Evolutionary conservation across 495 filamentous ascomycete genomes (phyloP).

Genomic region (Aspergillus ostianus): DNA sequence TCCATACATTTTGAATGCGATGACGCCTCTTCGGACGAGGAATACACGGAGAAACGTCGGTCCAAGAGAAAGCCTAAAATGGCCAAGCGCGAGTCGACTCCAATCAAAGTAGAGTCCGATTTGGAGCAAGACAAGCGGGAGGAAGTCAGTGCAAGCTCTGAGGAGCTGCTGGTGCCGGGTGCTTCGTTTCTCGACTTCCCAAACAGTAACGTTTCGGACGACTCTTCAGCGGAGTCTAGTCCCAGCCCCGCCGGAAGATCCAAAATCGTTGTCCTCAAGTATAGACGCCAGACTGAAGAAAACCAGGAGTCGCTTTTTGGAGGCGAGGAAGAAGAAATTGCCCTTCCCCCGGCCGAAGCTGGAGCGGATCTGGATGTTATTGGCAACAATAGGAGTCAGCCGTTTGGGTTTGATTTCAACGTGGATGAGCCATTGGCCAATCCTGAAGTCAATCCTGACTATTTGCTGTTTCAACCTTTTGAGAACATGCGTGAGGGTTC

Average conservation of each 20-base stretch:
- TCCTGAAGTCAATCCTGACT: not conserved
- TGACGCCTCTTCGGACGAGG: conserved; percentile 24
- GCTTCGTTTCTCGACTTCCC: conserved; percentile 21
- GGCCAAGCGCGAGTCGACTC: not conserved
- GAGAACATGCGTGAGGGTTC: not conserved
- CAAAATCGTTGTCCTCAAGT: conserved; percentile 13
- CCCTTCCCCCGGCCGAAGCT: not conserved
- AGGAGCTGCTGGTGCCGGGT: conserved; percentile 16
- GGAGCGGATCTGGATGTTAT: not conserved
- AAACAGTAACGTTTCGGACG: conserved; percentile 5
- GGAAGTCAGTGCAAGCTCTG: not conserved
- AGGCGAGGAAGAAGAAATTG: not conserved
- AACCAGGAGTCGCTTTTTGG: not conserved
- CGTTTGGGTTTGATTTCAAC: not conserved
- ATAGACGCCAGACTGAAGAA: not conserved
- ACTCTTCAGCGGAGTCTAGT: not conserved
- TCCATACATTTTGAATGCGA: conserved; percentile 12
- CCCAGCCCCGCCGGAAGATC: not conserved
- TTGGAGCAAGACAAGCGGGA: conserved; percentile 12
- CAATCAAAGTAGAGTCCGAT: not conserved
- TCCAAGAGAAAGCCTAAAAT: conserved; percentile 8
- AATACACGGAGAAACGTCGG: conserved; percentile 14
- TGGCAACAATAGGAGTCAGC: not conserved
- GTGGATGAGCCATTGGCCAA: not conserved
- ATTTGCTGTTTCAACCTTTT: not conserved